Base-by-base conservation (phyloP, 495 filamentous ascomycete species). In the Poronia punctata region DNA sequence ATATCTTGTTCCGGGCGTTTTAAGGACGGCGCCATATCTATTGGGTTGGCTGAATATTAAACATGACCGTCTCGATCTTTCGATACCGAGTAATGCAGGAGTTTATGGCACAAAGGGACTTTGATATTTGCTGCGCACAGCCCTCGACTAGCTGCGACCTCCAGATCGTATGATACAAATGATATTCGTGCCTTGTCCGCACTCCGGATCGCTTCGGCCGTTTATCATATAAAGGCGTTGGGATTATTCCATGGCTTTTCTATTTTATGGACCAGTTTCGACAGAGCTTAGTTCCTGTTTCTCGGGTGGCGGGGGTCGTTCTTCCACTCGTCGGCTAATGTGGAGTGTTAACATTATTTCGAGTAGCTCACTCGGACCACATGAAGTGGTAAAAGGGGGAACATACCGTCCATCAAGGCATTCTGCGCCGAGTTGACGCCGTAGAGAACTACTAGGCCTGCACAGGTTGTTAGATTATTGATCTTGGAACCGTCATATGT, bases 271-370 rank as follows among this genome's bases (percentile, higher is more conserved):
- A n/a, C n/a, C n/a, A n/a, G n/a, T n/a, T n/a, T n/a, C n/a, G n/a
- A n/a, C n/a, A n/a, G n/a, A 40, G 45, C 35, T 50, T 62, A 65
- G 54, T 66, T 60, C 33, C 58, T 83, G 26, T 68, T 65, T 59
- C 76, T 71, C 53, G 82, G 84, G 76, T 95, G 95, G 61, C 90
- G 78, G 48, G 90, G 89, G 71, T 97, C 90, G 74, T 92, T 90
- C 80, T 85, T 89, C 80, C 75, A 95, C 63, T 97, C 84, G 44
- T 82, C 85, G 69, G 78, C 90, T 97, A 56, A 50, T 27, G 16
- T 25, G 22, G 35, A 30, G 17, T 29, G 54, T 60, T 34, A 67
- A 60, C 45, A 45, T 35, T 26, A 27, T 52, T 15, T 23, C 17
- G 27, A 25, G 26, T 33, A 38, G 29, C 21, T 6, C 11, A 18